Percentiles rank a stretch among this genome's conserved stretches.
These are phyloP conservation scores for Malus hybrid DNA, from an alignment of 331 rosid species.

Conservation along the genomic window DNA sequence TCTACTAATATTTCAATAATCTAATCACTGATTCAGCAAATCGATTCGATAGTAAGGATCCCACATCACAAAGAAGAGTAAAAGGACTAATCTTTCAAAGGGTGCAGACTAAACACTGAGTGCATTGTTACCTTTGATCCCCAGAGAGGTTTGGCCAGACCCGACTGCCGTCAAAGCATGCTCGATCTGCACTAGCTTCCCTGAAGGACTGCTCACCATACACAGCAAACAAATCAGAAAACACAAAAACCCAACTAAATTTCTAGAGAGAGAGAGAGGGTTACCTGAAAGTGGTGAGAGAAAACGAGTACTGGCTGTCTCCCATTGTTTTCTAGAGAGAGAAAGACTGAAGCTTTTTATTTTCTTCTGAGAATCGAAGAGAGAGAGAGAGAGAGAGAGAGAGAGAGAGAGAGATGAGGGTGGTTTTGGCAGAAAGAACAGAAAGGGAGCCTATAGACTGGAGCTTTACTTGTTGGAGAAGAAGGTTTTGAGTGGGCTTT, in stretches of 20 bases:
- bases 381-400: not conserved
- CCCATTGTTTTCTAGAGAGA: constrained; percentile 43
- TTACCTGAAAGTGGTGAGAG: constrained; percentile 78
- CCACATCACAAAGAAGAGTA: too few species aligned
- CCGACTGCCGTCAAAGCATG: constrained; percentile 90
- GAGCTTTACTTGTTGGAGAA: constrained; percentile 16
- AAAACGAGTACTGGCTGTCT: constrained; percentile 73
- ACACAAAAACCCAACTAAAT: not conserved
- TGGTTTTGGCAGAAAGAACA: not conserved
- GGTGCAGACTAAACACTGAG: not conserved
- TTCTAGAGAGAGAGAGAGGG: not conserved
- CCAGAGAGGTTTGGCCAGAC: constrained; percentile 84
- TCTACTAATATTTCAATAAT: not conserved
- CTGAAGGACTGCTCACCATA: constrained; percentile 54
- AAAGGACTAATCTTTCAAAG: too few species aligned
- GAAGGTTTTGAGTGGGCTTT: constrained; percentile 10
- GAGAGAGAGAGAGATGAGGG: not conserved
- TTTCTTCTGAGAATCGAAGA: not conserved
- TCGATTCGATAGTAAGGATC: not conserved
- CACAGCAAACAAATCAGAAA: not conserved
- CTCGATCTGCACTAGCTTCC: constrained; percentile 91
- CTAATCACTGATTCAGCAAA: not conserved
- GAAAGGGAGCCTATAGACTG: not conserved
- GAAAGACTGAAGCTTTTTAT: not conserved
- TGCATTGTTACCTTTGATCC: constrained; percentile 57